Evolutionary conservation across 768 basidiomycete genomes (phyloP).

Genomic region (Amanita fuliginea): DNA sequence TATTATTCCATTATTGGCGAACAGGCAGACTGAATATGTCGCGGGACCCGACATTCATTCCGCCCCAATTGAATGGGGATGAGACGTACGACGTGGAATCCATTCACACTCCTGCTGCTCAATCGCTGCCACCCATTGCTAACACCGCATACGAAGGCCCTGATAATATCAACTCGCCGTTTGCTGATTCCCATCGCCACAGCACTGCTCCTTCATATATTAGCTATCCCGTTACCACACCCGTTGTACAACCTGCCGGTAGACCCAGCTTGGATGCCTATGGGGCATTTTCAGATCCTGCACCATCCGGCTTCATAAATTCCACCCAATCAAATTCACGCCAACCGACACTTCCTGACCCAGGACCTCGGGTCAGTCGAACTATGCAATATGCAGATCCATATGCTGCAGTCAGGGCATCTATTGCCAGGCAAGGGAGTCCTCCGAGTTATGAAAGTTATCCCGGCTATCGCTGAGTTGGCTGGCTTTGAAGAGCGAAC

Average conservation of each 20-base stretch:
- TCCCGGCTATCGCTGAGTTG: conserved; percentile 33
- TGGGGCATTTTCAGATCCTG: conserved; percentile 84
- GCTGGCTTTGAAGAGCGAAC: neutral
- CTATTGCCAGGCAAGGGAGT: conserved; percentile 24
- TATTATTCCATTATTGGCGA: conserved; percentile 71
- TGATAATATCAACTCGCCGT: conserved; percentile 29
- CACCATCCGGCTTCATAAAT: conserved; percentile 54
- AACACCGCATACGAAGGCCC: conserved; percentile 18
- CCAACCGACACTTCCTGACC: conserved; percentile 28
- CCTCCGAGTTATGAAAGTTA: conserved; percentile 48
- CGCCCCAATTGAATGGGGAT: conserved; percentile 38
- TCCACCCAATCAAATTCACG: conserved; percentile 19
- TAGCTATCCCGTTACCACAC: conserved; percentile 10
- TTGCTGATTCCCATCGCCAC: conserved; percentile 44
- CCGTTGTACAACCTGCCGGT: conserved; percentile 18
- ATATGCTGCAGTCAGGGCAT: conserved; percentile 70
- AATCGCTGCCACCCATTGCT: conserved; percentile 15
- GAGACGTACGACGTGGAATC: conserved; percentile 45
- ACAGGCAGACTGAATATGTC: conserved; percentile 48
- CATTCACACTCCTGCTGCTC: conserved; percentile 28
- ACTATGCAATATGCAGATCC: conserved; percentile 94
- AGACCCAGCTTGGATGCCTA: conserved; percentile 79
- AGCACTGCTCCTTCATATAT: conserved; percentile 22
- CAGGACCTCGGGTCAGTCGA: conserved; percentile 56
- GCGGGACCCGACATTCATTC: conserved; percentile 70